Evolutionary conservation across 2,329 filamentous ascomycete genomes (phyloP).

Genomic region (Metarhizium guizhouense): DNA sequence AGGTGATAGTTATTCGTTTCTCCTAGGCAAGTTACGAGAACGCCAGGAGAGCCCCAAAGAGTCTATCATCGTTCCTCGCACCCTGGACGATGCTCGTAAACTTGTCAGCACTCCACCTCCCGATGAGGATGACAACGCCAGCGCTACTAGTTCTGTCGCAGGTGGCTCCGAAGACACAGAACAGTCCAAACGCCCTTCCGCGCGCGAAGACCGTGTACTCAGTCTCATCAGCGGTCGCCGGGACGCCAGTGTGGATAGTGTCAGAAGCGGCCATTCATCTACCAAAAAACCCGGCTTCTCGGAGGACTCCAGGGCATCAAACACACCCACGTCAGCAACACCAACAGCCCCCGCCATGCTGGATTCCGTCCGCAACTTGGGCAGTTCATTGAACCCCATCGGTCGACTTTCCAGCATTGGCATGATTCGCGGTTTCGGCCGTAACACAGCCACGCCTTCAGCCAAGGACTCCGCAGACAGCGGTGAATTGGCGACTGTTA

Average conservation of each 20-base stretch:
- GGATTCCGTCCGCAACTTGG: conserved; percentile 73
- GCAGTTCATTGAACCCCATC: conserved; percentile 75
- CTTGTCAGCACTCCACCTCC: conserved; percentile 67
- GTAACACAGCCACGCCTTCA: conserved; percentile 32
- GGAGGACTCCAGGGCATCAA: conserved; percentile 24
- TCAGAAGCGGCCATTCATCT: conserved; percentile 52
- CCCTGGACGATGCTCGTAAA: conserved; percentile 84
- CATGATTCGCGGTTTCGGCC: conserved; percentile 67
- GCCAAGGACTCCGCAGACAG: conserved; percentile 36
- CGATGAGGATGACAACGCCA: conserved; percentile 55
- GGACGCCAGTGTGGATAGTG: conserved; percentile 71
- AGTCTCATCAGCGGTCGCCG: conserved; percentile 65
- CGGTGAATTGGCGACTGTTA: conserved; percentile 49
- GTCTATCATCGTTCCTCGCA: conserved; percentile 65
- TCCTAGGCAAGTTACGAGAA: conserved; percentile 82
- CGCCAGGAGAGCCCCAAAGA: conserved; percentile 36
- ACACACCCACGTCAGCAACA: conserved; percentile 27
- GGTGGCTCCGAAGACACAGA: conserved; percentile 32
- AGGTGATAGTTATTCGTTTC: conserved; percentile 86
- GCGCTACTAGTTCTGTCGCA: conserved; percentile 41
- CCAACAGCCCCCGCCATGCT: conserved; percentile 55
- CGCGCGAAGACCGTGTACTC: conserved; percentile 55
- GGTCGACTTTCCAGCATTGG: conserved; percentile 66
- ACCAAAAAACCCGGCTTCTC: conserved; percentile 48
- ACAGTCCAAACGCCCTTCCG: conserved; percentile 17